These are phyloP conservation scores for Vachellia collinsii DNA, from an alignment of 306 rosid species.

Conservation along the genomic window DNA sequence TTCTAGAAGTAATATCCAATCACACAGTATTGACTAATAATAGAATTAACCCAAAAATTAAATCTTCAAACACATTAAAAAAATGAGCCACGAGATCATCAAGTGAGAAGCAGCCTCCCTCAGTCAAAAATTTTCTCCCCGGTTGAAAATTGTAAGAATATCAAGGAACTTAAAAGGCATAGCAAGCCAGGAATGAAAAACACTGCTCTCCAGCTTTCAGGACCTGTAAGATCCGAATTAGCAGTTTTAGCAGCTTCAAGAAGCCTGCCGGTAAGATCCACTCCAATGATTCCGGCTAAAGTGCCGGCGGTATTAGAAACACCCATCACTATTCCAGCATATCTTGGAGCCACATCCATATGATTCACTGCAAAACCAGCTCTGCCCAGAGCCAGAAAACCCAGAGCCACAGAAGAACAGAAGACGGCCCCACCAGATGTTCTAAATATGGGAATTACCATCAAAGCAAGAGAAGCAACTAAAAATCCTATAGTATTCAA, in stretches of 20 bases:
- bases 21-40: too few species aligned
- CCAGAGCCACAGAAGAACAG: slow-evolving; percentile 94
- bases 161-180: slow-evolving; percentile 75
- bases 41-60: too few species aligned
- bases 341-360: slow-evolving; percentile 93
- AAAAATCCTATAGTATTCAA: slow-evolving; percentile 84
- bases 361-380: slow-evolving; percentile 99
- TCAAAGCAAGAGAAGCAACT: slow-evolving; percentile 83
- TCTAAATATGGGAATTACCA: slow-evolving; percentile 76
- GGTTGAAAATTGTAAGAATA: slow-evolving; percentile 77
- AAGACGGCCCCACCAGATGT: slow-evolving; percentile 86
- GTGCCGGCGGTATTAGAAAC: slow-evolving; percentile 96
- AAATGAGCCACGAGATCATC: slow-evolving; percentile 17
- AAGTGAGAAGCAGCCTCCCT: slow-evolving; percentile 41
- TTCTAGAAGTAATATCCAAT: too few species aligned
- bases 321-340: slow-evolving; percentile 98
- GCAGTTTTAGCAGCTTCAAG: slow-evolving; percentile 81
- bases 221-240: slow-evolving; percentile 77
- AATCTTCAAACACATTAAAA: neutral
- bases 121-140: slow-evolving; percentile 96
- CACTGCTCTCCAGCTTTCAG: slow-evolving; percentile 87
- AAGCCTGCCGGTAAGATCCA: slow-evolving; percentile 81
- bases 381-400: slow-evolving; percentile 93
- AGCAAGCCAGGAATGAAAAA: slow-evolving; percentile 83
- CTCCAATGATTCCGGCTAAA: slow-evolving; percentile 90